Conservation (phyloP, 306 rosid genomes). For the Luffa aegyptiaca region DNA sequence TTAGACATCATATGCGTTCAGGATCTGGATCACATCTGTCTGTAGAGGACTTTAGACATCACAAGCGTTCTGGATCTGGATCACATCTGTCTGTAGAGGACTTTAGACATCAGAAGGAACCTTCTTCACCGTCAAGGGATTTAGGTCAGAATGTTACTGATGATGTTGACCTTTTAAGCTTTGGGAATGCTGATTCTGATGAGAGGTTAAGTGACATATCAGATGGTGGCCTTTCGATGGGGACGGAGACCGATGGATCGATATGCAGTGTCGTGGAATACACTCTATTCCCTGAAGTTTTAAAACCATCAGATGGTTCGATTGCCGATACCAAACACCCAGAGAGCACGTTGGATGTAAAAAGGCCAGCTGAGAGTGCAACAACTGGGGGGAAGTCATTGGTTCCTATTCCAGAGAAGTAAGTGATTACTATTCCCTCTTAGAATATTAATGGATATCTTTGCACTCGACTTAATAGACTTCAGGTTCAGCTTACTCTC, state of each 20-base stretch:
- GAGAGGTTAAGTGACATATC: conserved; percentile 97
- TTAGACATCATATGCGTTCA: conserved; percentile 28
- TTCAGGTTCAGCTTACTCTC: conserved; percentile 16
- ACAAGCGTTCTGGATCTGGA: conserved; percentile 24
- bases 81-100: conserved; percentile 69
- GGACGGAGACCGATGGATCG: conserved; percentile 97
- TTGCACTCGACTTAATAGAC: conserved; percentile 27
- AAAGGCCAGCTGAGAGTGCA: conserved; percentile 19
- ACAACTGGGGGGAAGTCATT: conserved; percentile 21
- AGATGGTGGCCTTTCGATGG: conserved; percentile 98
- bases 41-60: conserved; percentile 49
- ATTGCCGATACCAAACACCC: conserved; percentile 23
- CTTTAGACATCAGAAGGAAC: conserved; percentile 38
- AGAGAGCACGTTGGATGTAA: conserved; percentile 16
- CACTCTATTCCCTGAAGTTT: conserved; percentile 80
- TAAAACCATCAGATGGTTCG: conserved; percentile 41
- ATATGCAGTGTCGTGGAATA: conserved; percentile 83
- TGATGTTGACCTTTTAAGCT: conserved; percentile 73
- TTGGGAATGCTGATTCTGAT: conserved; percentile 87
- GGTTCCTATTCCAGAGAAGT: conserved; percentile 11
- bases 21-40: conserved; percentile 55
- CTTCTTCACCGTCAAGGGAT: conserved; percentile 28
- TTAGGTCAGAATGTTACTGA: conserved; percentile 38
- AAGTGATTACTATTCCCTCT: conserved; percentile 1
- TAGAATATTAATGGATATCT: conserved; percentile 3